Conservation (phyloP, 148 eudicot genomes). For the Heliosperma pusillum region DNA sequence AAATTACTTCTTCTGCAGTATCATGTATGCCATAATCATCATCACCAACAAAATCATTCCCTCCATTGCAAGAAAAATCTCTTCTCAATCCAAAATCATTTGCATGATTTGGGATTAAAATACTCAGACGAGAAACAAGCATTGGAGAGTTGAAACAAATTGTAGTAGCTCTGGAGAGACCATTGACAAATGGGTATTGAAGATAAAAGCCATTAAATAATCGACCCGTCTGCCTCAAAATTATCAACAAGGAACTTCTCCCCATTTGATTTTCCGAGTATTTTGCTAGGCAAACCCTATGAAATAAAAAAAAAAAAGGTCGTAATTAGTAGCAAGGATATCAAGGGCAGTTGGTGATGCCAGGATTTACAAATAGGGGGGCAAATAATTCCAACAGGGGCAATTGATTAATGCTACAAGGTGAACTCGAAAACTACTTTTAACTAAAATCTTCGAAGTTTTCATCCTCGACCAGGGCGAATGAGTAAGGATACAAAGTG, state of each 20-base stretch:
- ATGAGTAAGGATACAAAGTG: too few relatives aligned
- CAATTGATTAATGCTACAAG: too few relatives aligned
- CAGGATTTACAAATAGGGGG: too few relatives aligned
- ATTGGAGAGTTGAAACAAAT: not conserved
- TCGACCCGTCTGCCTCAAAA: slow-evolving; percentile 7
- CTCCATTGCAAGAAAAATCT: slow-evolving; percentile 1
- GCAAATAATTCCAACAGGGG: too few relatives aligned
- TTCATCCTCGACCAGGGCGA: too few relatives aligned
- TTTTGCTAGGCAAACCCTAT: too few relatives aligned
- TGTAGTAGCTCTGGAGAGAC: slow-evolving; percentile 8
- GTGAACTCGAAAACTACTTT: too few relatives aligned
- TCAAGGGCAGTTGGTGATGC: too few relatives aligned
- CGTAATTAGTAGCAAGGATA: too few relatives aligned
- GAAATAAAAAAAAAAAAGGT: too few relatives aligned
- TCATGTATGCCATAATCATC: not conserved
- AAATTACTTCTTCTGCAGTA: not conserved
- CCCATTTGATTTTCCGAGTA: slow-evolving; percentile 7
- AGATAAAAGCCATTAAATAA: not conserved
- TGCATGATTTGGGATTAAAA: not conserved
- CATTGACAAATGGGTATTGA: slow-evolving; percentile 5
- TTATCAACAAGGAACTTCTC: slow-evolving; percentile 1
- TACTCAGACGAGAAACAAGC: not conserved
- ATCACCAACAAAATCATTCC: slow-evolving; percentile 8
- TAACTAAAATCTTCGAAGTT: too few relatives aligned
- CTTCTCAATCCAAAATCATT: slow-evolving; percentile 5